Evolutionary conservation across 2,329 filamentous ascomycete species (phyloP), one percentile per base, ranked within the genome.

Genomic region (Trichoderma sp.): DNA sequence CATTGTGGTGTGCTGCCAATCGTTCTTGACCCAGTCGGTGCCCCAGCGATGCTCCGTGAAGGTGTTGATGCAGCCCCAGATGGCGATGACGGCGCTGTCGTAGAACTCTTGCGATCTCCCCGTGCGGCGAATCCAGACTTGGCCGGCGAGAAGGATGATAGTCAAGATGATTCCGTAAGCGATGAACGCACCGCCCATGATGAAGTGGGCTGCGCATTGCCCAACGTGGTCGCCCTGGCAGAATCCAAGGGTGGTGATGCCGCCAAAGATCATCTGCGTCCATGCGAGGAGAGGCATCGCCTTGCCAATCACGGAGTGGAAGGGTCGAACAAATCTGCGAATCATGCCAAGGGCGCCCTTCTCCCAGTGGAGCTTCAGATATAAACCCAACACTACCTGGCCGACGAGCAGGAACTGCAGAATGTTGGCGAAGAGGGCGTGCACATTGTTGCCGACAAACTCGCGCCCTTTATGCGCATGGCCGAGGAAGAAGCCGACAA

Each of bases 21-120:
- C 95, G 74, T 97, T 98, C 77, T 86, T 88, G 60, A 90, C 92
- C 95, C 95, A 99, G 0, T 86, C 84, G 1, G 83, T 83, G 63
- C 95, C 95, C 95, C 95, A 99, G 60, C 90, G 87, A 75, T 99
- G 95, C 78, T 98, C 95, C 19, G 95, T 99, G 71, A 99, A 98
- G 9, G 95, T 98, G 78, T 98, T 99, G 78, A 99, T 89, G 74
- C 92, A 96, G 41, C 94, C 95, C 95, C 95, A 99, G 0, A 90
- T 88, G 1, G 93, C 91, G 74, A 99, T 98, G 70, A 97, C 85
- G 57, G 90, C 79, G 67, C 90, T 95, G 78, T 99, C 95, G 77
- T 95, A 98, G 80, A 99, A 99, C 77, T 99, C 95, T 76, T 98
- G 95, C 64, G 92, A 96, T 61, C 92, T 87, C 19, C 93, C 93